Evolutionary conservation across 2,329 filamentous ascomycete species (phyloP), one percentile per base, ranked within the genome.

Genomic region (Penicillium capsulatum): DNA sequence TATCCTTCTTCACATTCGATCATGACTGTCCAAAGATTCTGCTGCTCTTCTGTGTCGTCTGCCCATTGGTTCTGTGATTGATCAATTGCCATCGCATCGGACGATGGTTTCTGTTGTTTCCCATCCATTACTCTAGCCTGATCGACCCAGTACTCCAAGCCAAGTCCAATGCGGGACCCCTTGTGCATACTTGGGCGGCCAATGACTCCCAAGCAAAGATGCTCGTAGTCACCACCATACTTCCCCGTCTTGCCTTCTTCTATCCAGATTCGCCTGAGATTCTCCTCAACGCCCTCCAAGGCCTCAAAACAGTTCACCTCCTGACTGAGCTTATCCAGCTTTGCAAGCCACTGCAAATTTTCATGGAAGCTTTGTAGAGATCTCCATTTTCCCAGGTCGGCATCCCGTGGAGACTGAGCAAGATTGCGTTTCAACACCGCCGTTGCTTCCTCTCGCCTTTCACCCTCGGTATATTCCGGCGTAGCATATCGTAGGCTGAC

Each of bases 221-320:
- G 66, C 17, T 68, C 61, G 44, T 63, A 60, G 19, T 53, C 50
- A 31, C 60, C 52, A 2, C 50, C 45, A 24, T 56, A 58, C 16
- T 58, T 60, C 32, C 50, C 48, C 7, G 49, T 55, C 27, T 61
- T 61, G 33, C 50, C 57, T 46, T 71, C 68, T 31, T 65, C 66
- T 7, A 61, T 55, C 68, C 68, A 72, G 27, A 71, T 54, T 24
- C 63, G 63, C 48, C 60, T 64, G 31, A 71, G 54, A 24, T 65
- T 66, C 38, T 66, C 57, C 38, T 67, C 64, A 4, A 72, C 56
- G 11, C 63, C 65, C 36, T 67, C 67, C n/a, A 70, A 51, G 8
- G 68, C 67, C 50, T 70, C 64, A 33, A 72, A 71, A 31, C 68
- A 71, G 32, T 71, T 71, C 8, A 69, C 61, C 29, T 69, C 64